Base-by-base conservation (phyloP, 1,284 basidiomycete genomes). In the Heterobasidion irregulare region DNA sequence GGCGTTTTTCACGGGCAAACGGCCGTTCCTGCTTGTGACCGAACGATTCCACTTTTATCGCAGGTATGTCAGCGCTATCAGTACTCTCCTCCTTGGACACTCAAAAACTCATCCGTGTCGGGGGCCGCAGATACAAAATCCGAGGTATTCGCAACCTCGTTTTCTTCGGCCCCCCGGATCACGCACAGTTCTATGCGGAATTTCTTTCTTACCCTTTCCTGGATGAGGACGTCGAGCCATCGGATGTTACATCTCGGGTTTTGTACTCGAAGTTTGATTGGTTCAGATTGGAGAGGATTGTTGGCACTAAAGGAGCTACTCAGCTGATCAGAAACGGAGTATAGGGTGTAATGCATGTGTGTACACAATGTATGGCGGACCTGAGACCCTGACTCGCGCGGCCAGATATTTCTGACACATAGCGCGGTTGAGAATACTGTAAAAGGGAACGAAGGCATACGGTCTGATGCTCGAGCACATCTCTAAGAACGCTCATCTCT, bases 31-130 rank as follows among this genome's bases (percentile, higher is more conserved):
- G 19, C 75, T 99, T 59, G 77, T 98, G 62, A 98, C 92, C 58
- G 97, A 99, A 68, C 84, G 97, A 18, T 98, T 98, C 75, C 94
- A 99, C 71, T 99, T 99, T 69, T 99, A 95, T 79, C 83, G 92
- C 58, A 80, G 94, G 82, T 89, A 61, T 47, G 73, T 57, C 2
- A 43, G 18, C n/a, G 35, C 10, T 43, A 49, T 33, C 49, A 55
- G 26, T 19, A 50, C 52, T 53, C 47, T 36, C 43, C 41, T 12
- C 12, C 50, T 26, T 19, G 35, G 13, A 41, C n/a, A 19, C 16
- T 52, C 57, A 32, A 45, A 34, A 26, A n/a, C 4, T 41, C 9
- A 47, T 34, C 34, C 26, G 26, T 26, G 26, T 26, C 26, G 26
- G 10, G 38, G n/a, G n/a, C n/a, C n/a, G 15, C 63, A 92, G 92